Evolutionary conservation across 164 flowering plant genomes (phyloP), one percentile per base, ranked within the genome.

Genomic region (Sextonia rubra): DNA sequence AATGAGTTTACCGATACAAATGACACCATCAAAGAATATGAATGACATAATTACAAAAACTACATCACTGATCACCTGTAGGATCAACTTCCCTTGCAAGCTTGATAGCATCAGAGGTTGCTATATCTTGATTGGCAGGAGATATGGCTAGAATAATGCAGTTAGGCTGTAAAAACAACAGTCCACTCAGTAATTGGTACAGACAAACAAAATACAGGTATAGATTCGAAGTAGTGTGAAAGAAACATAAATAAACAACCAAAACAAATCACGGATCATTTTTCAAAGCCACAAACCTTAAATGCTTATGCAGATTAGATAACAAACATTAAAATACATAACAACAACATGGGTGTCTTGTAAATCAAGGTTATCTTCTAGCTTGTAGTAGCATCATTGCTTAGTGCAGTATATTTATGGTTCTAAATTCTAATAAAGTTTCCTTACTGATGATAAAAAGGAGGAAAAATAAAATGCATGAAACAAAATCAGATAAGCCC

Each of bases 1-100:
- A 44, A 37, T 23, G 8, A 47, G 23, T 17, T 15, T 25, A 23
- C 20, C 44, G 6, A 52, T 48, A 22, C 29, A 64, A 64, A 52
- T 12, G 49, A 20, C 18, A 49, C 44, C 24, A 64, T 15, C 7
- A 4, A 49, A n/a, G 17, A 17, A 29, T 47, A n/a, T 47, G 23
- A 17, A 20, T 27, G 30, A 64, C 20, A 27, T 12, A 64, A 27
- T 26, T 64, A 17, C 44, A 29, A 4, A 62, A 62, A 62, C 26
- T 62, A 3, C 17, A 11, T 15, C n/a, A 15, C 23, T 48, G 14
- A 47, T 37, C 77, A 86, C 92, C 92, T 79, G 80, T 82, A 9
- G 90, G 92, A 63, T 88, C 92, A 64, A 88, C 90, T 80, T 88
- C 92, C 70, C 92, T 88, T 73, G 90, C 87, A 62, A 88, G 86